Evolutionary conservation across 148 eudicot species (phyloP).

Genomic region (Agrostemma githago): DNA sequence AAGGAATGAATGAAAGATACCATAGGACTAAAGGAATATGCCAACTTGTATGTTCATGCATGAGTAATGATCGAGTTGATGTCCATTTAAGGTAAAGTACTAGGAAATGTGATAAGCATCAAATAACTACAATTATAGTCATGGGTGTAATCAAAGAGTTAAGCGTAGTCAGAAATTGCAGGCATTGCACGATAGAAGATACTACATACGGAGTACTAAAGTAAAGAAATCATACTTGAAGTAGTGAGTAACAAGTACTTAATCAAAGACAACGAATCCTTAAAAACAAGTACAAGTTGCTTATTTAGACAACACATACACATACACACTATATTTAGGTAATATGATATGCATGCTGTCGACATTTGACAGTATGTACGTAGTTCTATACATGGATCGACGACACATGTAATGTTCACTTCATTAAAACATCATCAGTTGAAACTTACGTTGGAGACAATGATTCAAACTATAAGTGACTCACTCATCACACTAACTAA

Average conservation of each 20-base stretch:
- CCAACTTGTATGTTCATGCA: no score
- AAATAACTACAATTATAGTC: not conserved
- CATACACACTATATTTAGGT: not conserved
- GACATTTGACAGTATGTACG: not conserved
- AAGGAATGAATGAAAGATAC: no score
- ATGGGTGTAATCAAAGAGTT: not conserved
- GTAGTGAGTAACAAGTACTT: not conserved
- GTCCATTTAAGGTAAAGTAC: conserved; percentile 1
- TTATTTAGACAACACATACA: conserved; percentile 4
- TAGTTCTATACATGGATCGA: not conserved
- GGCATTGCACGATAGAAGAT: not conserved
- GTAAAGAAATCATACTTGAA: not conserved
- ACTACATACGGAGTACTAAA: no score
- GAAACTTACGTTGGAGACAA: not conserved
- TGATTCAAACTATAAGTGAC: no score
- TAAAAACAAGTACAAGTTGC: conserved; percentile 7
- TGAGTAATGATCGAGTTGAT: no score
- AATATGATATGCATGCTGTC: not conserved
- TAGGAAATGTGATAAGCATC: not conserved
- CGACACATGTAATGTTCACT: no score
- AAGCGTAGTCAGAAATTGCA: not conserved
- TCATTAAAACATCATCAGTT: not conserved
- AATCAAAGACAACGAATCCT: not conserved
- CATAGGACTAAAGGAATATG: no score
- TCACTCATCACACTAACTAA: not conserved